Evolutionary conservation across 1,284 basidiomycete species (phyloP).

Genomic region (Crocinoboletus sp.): DNA sequence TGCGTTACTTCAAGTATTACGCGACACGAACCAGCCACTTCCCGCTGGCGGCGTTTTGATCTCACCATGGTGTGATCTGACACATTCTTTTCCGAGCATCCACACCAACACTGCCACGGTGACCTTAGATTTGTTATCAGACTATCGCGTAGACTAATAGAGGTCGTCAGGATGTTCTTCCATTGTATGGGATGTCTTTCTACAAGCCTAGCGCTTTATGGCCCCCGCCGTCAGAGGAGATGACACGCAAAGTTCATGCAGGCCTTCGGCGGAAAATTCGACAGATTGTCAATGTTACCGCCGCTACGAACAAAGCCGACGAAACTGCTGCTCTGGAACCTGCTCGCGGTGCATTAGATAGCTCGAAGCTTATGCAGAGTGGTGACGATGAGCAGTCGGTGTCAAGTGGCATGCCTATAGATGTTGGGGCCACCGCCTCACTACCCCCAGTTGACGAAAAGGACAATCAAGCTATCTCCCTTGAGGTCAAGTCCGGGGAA

Average conservation of each 20-base stretch:
- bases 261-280: conserved; percentile 60
- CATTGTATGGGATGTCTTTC: conserved; percentile 58
- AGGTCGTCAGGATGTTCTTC: conserved; percentile 63
- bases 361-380: conserved; percentile 21
- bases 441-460: conserved; percentile 35
- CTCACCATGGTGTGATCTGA: conserved; percentile 92
- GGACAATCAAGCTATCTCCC: conserved; percentile 41
- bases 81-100: conserved; percentile 92
- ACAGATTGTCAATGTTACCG: conserved; percentile 45
- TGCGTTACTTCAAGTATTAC: conserved; percentile 86
- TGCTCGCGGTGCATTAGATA: conserved; percentile 19
- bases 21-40: conserved; percentile 77
- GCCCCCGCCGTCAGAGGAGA: conserved; percentile 83
- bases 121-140: conserved; percentile 17
- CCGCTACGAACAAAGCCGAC: conserved; percentile 4
- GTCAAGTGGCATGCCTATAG: conserved; percentile 31
- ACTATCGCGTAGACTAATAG: not conserved
- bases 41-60: conserved; percentile 86
- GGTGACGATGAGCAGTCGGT: conserved; percentile 11
- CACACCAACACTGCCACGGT: conserved; percentile 83
- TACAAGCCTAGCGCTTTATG: conserved; percentile 88
- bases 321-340: conserved; percentile 10
- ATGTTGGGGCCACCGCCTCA: conserved; percentile 45
- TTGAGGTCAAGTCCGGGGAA: conserved; percentile 47
- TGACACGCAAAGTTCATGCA: conserved; percentile 60